Evolutionary conservation across 169 alveolate species (phyloP), one percentile per base, ranked within the genome.

Genomic region (Babesia caballi): DNA sequence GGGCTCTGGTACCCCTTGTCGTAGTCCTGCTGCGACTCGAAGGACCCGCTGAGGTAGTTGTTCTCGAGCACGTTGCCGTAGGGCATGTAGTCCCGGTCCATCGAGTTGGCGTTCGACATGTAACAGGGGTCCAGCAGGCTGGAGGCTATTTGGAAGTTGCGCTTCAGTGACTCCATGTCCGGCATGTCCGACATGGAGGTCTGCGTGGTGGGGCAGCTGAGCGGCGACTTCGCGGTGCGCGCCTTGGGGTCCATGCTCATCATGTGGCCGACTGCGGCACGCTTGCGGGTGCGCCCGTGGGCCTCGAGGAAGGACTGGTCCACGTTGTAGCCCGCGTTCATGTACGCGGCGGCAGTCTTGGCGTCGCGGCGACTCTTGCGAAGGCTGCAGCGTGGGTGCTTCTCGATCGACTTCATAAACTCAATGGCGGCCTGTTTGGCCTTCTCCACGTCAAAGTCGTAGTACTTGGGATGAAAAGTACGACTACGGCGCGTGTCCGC

Each of bases 401-500:
- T 82, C 44, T 88, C 93, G 47, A 88, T 50, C n/a, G 83, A 46
- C 54, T 88, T 84, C 91, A 88, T 88, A 52, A 88, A 88, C 46
- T 84, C 91, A 12, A 88, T 85, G n/a, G 93, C 93, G 21, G 93
- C 91, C 61, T 80, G 71, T 46, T 85, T 74, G 40, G 93, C 93
- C 71, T 83, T 78, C 67, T 90, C 94, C 17, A 88, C 91, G 40
- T 90, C 90, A 81, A 88, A 80, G 40, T 88, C 85, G 77, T 82
- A 90, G 52, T 90, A 85, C 30, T 86, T 89, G 32, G 94, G 94
- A 60, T 90, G 94, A 54, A 91, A 91, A 8, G 95, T 91, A 21
- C 94, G 54, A 52, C 93, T 90, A 25, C 95, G 65, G 50, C 95
- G 59, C 11, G 92, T 71, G 35, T 85, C 90, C 0, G 85, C 84